A percentile compares a stretch with the other conserved stretches of the same genome.
Conservation (phyloP, 2,329 filamentous ascomycete species). For the Exophiala sp. region DNA sequence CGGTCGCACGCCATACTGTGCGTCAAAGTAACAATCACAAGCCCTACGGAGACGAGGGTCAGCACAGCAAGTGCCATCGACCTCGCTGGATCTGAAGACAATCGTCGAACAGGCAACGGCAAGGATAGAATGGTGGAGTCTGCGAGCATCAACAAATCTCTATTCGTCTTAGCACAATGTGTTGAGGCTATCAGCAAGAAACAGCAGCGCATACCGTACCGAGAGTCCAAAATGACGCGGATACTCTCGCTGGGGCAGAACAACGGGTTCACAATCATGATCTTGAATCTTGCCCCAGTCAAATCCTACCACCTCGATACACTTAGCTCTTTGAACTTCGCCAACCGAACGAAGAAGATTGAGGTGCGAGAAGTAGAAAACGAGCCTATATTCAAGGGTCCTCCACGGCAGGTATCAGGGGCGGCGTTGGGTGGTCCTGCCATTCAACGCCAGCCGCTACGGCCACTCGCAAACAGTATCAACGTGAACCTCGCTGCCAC, state of each 20-base stretch:
- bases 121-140: slow-evolving; percentile 92
- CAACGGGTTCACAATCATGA: slow-evolving; percentile 93
- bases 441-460: slow-evolving; percentile 68
- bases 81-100: slow-evolving; percentile 92
- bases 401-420: slow-evolving; percentile 53
- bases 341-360: slow-evolving; percentile 92
- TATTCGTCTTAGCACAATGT: slow-evolving; percentile 91
- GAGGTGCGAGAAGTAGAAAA: slow-evolving; percentile 95
- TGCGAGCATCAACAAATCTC: slow-evolving; percentile 93
- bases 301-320: slow-evolving; percentile 92
- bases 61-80: slow-evolving; percentile 93
- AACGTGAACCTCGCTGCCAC: slow-evolving; percentile 64
- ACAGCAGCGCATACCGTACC: slow-evolving; percentile 75
- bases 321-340: slow-evolving; percentile 88
- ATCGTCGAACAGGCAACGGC: slow-evolving; percentile 87
- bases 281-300: slow-evolving; percentile 87
- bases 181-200: slow-evolving; percentile 88
- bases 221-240: slow-evolving; percentile 95
- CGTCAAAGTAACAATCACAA: slow-evolving; percentile 79
- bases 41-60: slow-evolving; percentile 63
- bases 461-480: slow-evolving; percentile 70
- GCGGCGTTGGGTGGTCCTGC: slow-evolving; percentile 40
- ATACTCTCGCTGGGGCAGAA: slow-evolving; percentile 92
- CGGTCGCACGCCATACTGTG: slow-evolving; percentile 86
- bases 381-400: slow-evolving; percentile 80